Conservation (phyloP, 2,329 filamentous ascomycete genomes). For the Drechslerella stenobrocha region DNA sequence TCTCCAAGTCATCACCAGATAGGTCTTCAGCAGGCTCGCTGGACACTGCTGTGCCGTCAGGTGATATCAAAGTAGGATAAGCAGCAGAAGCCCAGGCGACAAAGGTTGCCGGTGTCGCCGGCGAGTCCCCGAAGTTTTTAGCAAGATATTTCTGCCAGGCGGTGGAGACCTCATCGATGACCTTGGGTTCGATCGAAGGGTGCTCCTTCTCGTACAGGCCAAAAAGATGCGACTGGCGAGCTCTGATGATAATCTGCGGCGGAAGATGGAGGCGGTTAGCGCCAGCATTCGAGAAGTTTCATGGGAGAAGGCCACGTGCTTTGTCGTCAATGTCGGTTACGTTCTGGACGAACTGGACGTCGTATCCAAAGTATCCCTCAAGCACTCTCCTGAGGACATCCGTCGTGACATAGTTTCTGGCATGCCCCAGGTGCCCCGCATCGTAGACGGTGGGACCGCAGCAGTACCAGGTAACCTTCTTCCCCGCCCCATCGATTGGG, state of each 20-base stretch:
- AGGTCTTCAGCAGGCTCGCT: constrained; percentile 40
- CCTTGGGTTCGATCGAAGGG: constrained; percentile 56
- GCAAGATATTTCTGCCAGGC: constrained; percentile 52
- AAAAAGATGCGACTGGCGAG: constrained; percentile 78
- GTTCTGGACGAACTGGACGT: constrained; percentile 88
- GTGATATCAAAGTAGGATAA: constrained; percentile 31
- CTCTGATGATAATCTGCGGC: constrained; percentile 65
- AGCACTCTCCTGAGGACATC: constrained; percentile 85
- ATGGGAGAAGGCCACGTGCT: constrained; percentile 55
- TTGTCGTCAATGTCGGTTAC: constrained; percentile 83
- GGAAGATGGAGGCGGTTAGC: constrained; percentile 28
- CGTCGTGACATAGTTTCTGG: constrained; percentile 85
- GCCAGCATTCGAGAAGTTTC: not conserved
- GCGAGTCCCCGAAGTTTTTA: constrained; percentile 49
- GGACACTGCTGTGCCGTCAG: constrained; percentile 60
- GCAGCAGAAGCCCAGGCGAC: constrained; percentile 46
- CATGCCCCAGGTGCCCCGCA: constrained; percentile 79
- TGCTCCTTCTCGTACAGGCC: constrained; percentile 75
- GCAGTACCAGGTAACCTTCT: constrained; percentile 80
- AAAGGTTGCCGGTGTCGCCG: constrained; percentile 49
- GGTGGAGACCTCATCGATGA: constrained; percentile 44
- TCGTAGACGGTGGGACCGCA: constrained; percentile 88
- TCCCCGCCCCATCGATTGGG: constrained; percentile 68
- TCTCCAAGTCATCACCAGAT: constrained; percentile 60
- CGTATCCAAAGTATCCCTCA: constrained; percentile 78